A percentile compares a stretch with the other conserved stretches of the same genome.
These are phyloP conservation scores for Rhodotorula sp. DNA, from an alignment of 1,284 basidiomycete genomes.

Conservation along the genomic window DNA sequence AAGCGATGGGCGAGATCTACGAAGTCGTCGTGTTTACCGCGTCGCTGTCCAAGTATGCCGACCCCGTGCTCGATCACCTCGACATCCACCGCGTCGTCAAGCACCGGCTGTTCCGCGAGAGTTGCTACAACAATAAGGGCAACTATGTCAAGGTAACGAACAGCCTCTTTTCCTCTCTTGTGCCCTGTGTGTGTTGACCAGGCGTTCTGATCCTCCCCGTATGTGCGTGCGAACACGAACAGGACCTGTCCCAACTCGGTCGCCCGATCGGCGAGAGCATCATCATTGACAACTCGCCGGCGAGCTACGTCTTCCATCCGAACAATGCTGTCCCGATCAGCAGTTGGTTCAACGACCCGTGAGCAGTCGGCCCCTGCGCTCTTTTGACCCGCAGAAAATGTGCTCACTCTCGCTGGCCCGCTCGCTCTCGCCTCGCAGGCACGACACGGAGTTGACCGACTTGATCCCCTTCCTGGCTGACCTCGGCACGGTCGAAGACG, in stretches of 20 bases:
- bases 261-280: constrained; percentile 89
- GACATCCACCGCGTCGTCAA: constrained; percentile 88
- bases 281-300: constrained; percentile 98
- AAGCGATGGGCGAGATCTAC: constrained; percentile 96
- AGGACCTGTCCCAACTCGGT: constrained; percentile 96
- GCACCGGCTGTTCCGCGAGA: constrained; percentile 96
- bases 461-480: constrained; percentile 88
- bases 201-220: not conserved
- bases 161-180: not conserved
- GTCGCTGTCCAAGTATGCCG: constrained; percentile 97
- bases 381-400: too few relatives aligned
- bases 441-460: constrained; percentile 95
- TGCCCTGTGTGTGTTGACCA: not conserved
- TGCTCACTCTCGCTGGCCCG: too few relatives aligned
- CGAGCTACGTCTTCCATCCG: constrained; percentile 98
- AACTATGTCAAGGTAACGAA: constrained; percentile 90
- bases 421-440: constrained; percentile 60
- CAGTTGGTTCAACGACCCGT: constrained; percentile 86
- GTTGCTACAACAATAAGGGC: constrained; percentile 97
- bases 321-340: constrained; percentile 99
- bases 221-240: constrained; percentile 9
- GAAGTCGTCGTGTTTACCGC: constrained; percentile 99
- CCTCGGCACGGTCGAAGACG: constrained; percentile 79
- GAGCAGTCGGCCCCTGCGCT: not conserved
- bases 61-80: constrained; percentile 95